phyloP scores from a whole-genome alignment of 2,329 filamentous ascomycete genomes.

The Fusarium sp. region DNA sequence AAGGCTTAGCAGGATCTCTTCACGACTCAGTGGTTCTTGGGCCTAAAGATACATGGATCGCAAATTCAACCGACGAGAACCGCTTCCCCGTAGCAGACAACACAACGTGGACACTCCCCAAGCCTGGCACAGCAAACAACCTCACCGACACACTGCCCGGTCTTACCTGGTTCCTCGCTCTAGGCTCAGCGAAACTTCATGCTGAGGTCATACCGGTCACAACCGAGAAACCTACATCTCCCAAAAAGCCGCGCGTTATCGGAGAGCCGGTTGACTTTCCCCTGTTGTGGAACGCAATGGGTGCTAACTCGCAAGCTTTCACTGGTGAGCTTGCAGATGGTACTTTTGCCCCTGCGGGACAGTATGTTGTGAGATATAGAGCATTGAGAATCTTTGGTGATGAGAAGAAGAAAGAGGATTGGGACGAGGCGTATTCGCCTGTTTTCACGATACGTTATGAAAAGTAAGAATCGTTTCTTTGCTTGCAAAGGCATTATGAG shows the following conservation, averaged over 20 bases:
- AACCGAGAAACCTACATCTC: conserved; percentile 31
- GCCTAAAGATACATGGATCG: conserved; percentile 40
- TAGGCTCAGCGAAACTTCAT: conserved; percentile 57
- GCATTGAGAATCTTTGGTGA: conserved; percentile 63
- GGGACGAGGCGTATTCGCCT: conserved; percentile 54
- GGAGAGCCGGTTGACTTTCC: conserved; percentile 57
- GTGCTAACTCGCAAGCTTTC: conserved; percentile 47
- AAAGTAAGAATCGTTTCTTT: not conserved
- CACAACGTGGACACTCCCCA: conserved; percentile 54
- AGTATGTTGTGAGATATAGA: conserved; percentile 59
- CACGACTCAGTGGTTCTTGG: conserved; percentile 43
- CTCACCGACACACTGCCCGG: conserved; percentile 49
- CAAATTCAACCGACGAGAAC: conserved; percentile 47
- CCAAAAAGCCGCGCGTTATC: conserved; percentile 48
- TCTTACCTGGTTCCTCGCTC: conserved; percentile 52
- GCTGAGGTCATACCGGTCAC: conserved; percentile 55
- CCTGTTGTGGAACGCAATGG: conserved; percentile 43
- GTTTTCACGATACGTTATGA: conserved; percentile 57
- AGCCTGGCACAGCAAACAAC: conserved; percentile 46
- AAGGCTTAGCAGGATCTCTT: conserved; percentile 50
- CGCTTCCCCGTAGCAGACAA: conserved; percentile 43
- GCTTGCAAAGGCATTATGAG: not conserved
- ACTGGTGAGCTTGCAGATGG: conserved; percentile 59
- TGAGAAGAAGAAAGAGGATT: conserved; percentile 53
- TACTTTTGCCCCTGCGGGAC: conserved; percentile 57